Percentiles rank a stretch among this genome's conserved stretches.
Evolutionary conservation across 2,329 filamentous ascomycete species (phyloP).

Genomic region (Pseudomassariella vexata): DNA sequence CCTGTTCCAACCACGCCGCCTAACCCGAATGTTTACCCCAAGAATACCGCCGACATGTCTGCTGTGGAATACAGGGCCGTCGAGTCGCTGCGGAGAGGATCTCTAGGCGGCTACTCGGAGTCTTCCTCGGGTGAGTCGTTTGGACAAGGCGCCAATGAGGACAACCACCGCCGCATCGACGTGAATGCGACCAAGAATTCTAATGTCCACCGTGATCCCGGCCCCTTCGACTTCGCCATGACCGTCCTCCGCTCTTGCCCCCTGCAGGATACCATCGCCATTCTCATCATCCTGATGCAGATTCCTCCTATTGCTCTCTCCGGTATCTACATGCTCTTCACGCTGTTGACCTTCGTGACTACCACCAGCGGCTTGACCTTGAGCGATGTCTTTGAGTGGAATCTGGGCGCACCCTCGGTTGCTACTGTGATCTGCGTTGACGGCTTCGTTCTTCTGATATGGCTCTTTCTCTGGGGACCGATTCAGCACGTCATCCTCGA

Average conservation of each 20-base stretch:
- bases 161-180: constrained; percentile 60
- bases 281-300: constrained; percentile 91
- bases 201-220: constrained; percentile 64
- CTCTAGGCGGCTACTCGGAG: constrained; percentile 49
- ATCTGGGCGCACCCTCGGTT: constrained; percentile 78
- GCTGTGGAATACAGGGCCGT: constrained; percentile 22
- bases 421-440: constrained; percentile 82
- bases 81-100: constrained; percentile 30
- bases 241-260: constrained; percentile 88
- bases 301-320: constrained; percentile 84
- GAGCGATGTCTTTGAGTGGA: constrained; percentile 86
- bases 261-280: constrained; percentile 90
- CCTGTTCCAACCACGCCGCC: constrained; percentile 28
- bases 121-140: constrained; percentile 49
- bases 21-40: constrained; percentile 27
- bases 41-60: constrained; percentile 30
- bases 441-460: constrained; percentile 73
- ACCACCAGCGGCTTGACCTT: constrained; percentile 75
- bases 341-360: constrained; percentile 84
- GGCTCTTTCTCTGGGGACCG: constrained; percentile 82
- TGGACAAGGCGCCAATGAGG: constrained; percentile 34
- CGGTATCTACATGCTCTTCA: constrained; percentile 86
- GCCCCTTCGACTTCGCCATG: constrained; percentile 69
- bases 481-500: constrained; percentile 85
- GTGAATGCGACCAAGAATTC: constrained; percentile 64